Base-by-base conservation (phyloP, 352 stramenopile species). In the Globisporangium alternatum region DNA sequence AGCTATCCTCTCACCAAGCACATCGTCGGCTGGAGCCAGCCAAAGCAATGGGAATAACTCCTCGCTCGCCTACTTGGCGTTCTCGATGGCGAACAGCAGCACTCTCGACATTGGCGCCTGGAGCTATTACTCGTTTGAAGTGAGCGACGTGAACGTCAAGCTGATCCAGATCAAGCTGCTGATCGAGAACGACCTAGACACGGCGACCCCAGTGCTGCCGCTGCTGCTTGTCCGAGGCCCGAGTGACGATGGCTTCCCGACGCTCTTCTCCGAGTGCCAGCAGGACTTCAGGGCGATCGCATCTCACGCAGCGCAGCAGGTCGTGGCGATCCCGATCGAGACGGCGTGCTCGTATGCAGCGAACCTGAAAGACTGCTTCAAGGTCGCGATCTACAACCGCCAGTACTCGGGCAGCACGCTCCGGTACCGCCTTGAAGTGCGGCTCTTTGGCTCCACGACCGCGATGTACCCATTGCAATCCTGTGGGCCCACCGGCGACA, bases 41-140 rank as follows among this genome's bases (percentile, higher is more conserved):
- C 41, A 10, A 13, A 62, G 30, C 47, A 30, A 3, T 31, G 28
- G 21, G 37, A 53, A 33, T 3, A 37, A 22, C 31, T 19, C 37
- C 1, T 54, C 67, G 12, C 64, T 66, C 33, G 72, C 62, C 21
- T 81, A 78, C 25, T 12, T 64, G 30, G 71, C 69, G 8, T 82
- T 71, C 47, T 48, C 65, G 21, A 71, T 65, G n/a, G 21, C 63
- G 52, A 53, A 60, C 8, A 65, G 67, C 51, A 54, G 61, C 37
- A 62, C 69, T 9, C 64, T 91, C 33, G 67, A 59, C 15, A 75
- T 84, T 21, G 81, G 81, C 2, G 68, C 74, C 3, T 91, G 82
- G 85, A 39, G 60, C 13, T 90, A 91, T 58, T 88, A 76, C 37
- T 78, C 82, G 2, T 91, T 93, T 55, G 82, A 90, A 33, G 74